Evolutionary conservation across 305 asterid genomes (phyloP).

Genomic region (Fraxinus platypoda): DNA sequence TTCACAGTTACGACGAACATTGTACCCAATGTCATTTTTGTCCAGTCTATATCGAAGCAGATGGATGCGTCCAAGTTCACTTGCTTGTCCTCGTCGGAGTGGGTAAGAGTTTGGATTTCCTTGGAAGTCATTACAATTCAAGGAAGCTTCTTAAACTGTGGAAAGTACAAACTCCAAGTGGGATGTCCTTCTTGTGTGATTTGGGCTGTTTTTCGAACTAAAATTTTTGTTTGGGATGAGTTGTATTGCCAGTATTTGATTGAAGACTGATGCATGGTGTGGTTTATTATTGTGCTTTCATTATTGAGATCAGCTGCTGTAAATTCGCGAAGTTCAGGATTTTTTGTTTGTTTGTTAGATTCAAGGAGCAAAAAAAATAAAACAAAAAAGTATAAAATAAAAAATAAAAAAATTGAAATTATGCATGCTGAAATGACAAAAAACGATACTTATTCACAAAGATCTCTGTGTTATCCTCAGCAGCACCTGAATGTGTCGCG

Average conservation of each 20-base stretch:
- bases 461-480: background rate
- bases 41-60: background rate
- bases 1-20: background rate
- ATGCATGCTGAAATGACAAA: background rate
- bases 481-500: background rate
- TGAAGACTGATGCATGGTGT: background rate
- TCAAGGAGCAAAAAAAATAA: background rate
- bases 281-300: background rate
- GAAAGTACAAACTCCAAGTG: background rate
- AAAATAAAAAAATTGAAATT: background rate
- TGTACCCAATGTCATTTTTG: background rate
- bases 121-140: background rate
- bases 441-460: background rate
- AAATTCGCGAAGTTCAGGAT: background rate
- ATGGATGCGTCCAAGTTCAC: background rate
- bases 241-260: background rate
- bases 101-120: background rate
- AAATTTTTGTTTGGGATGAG: background rate
- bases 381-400: too few species aligned
- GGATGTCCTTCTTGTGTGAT: background rate
- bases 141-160: background rate
- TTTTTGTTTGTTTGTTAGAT: background rate
- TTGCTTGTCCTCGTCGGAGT: background rate
- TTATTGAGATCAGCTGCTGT: background rate
- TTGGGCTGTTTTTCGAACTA: background rate